Conservation (phyloP, 2,329 filamentous ascomycete genomes). For the Myriosclerotinia curreyana region DNA sequence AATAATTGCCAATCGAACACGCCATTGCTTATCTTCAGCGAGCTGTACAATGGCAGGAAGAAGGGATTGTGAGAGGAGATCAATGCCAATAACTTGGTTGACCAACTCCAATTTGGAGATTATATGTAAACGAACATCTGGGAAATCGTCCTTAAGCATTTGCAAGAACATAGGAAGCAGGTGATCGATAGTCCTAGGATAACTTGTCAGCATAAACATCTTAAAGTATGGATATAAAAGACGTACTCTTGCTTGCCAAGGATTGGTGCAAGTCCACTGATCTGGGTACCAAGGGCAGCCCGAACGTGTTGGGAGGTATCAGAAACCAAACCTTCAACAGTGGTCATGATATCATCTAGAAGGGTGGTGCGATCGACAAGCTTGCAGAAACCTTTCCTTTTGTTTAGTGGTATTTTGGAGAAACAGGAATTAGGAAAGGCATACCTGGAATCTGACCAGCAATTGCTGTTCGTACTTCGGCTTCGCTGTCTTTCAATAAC, state of each 20-base stretch:
- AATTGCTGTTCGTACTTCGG: slow-evolving; percentile 94
- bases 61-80: slow-evolving; percentile 91
- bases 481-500: slow-evolving; percentile 95
- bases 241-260: slow-evolving; percentile 94
- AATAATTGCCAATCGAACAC: slow-evolving; percentile 95
- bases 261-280: slow-evolving; percentile 93
- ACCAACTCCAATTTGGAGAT: slow-evolving; percentile 99
- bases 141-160: slow-evolving; percentile 99
- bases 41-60: slow-evolving; percentile 96
- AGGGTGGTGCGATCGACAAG: slow-evolving; percentile 84
- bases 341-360: slow-evolving; percentile 94
- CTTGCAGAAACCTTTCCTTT: slow-evolving; percentile 72
- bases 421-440: slow-evolving; percentile 1
- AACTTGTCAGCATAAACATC: slow-evolving; percentile 28
- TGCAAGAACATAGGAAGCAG: slow-evolving; percentile 97
- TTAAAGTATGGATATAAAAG: neutral
- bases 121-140: slow-evolving; percentile 95
- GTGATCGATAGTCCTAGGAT: slow-evolving; percentile 81
- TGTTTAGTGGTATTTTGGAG: slow-evolving; percentile 31
- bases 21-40: slow-evolving; percentile 99
- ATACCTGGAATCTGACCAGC: slow-evolving; percentile 89
- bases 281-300: slow-evolving; percentile 91
- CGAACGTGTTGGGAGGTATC: slow-evolving; percentile 96
- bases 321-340: slow-evolving; percentile 91
- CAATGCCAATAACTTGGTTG: slow-evolving; percentile 98